phyloP scores from a whole-genome alignment of 2,329 filamentous ascomycete species.

The Verticillium tricorpus region DNA sequence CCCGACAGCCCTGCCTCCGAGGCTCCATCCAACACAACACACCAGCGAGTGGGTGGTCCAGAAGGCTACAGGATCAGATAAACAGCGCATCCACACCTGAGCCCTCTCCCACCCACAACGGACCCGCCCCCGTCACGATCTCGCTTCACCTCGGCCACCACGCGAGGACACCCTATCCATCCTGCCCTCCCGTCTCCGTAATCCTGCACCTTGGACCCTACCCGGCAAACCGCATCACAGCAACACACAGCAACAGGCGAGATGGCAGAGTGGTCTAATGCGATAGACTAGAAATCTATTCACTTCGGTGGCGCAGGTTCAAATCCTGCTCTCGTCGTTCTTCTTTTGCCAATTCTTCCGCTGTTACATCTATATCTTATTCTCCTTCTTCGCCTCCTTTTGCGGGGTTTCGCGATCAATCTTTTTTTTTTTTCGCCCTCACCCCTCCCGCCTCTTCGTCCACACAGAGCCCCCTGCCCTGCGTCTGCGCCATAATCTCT shows the following conservation, averaged over 20 bases:
- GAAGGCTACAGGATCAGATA: not conserved
- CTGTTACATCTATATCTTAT: not conserved
- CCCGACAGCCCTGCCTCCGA: not conserved
- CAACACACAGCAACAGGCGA: not conserved
- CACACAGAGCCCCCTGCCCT: not conserved
- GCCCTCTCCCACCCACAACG: not conserved
- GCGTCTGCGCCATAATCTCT: not conserved
- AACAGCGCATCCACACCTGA: not conserved
- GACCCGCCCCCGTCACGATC: not conserved
- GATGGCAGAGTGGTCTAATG: not conserved
- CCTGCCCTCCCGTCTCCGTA: not conserved
- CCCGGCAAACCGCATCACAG: not conserved
- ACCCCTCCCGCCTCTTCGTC: not conserved
- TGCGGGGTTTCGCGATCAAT: not conserved
- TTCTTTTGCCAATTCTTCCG: not conserved
- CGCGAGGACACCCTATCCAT: too few species aligned
- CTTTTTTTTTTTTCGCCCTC: not conserved
- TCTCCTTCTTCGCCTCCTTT: not conserved
- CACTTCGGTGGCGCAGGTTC: not conserved
- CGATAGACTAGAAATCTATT: conserved; percentile 1
- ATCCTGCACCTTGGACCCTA: not conserved
- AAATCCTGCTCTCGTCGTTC: not conserved
- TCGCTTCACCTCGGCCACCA: not conserved
- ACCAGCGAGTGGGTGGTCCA: not conserved
- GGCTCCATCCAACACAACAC: not conserved